phyloP scores from a whole-genome alignment of 2,329 filamentous ascomycete species.

The Knufia petricola region DNA sequence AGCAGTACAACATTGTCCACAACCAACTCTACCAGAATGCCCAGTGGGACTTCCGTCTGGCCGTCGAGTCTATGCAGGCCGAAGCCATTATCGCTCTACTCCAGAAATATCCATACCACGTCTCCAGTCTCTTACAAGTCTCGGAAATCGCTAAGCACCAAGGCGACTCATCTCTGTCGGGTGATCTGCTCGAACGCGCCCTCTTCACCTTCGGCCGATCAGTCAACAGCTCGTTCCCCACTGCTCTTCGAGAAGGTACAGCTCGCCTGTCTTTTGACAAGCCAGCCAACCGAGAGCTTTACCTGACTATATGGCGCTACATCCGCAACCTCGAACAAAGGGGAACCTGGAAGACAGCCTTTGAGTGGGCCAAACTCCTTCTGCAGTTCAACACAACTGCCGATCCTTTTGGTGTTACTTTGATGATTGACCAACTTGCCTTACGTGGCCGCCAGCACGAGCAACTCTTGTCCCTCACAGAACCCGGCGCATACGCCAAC shows the following conservation, averaged over 20 bases:
- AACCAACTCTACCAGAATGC: conserved; percentile 62
- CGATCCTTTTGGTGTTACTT: conserved; percentile 74
- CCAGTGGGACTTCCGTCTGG: conserved; percentile 65
- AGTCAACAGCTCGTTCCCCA: conserved; percentile 70
- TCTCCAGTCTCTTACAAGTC: conserved; percentile 87
- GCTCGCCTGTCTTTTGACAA: conserved; percentile 71
- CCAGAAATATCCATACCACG: conserved; percentile 71
- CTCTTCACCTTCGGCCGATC: conserved; percentile 90
- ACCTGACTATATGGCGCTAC: conserved; percentile 82
- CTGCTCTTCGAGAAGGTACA: conserved; percentile 64
- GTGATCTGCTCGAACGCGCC: conserved; percentile 80
- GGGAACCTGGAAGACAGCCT: conserved; percentile 84
- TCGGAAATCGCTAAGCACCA: conserved; percentile 88
- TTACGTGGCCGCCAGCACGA: conserved; percentile 68
- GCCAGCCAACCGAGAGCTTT: conserved; percentile 85
- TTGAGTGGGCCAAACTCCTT: conserved; percentile 87
- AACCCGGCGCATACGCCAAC: conserved; percentile 41
- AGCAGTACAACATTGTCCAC: conserved; percentile 71
- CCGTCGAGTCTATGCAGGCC: conserved; percentile 76
- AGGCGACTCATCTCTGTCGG: conserved; percentile 73
- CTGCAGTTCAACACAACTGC: conserved; percentile 59
- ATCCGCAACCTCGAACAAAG: conserved; percentile 76
- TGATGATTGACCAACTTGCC: conserved; percentile 74
- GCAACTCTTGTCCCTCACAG: conserved; percentile 63
- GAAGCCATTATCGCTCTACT: conserved; percentile 71